Conservation (phyloP, 2,329 filamentous ascomycete species). For the Exophiala sideris region DNA sequence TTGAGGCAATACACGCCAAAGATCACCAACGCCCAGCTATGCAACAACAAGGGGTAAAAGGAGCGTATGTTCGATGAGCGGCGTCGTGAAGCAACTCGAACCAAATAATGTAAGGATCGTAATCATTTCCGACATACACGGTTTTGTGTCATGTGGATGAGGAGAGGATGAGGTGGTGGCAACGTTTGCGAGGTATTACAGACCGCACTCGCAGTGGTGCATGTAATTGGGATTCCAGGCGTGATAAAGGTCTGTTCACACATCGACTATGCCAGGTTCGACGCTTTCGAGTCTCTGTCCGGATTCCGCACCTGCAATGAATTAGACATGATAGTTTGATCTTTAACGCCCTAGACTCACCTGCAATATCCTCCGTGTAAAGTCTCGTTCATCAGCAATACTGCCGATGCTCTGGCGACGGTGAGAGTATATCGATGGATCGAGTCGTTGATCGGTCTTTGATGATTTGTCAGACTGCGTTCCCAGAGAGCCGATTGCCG, state of each 20-base stretch:
- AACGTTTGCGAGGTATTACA: not conserved
- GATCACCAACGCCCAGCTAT: slow-evolving; percentile 4
- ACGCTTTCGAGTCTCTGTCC: slow-evolving; percentile 23
- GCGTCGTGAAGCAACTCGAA: not conserved
- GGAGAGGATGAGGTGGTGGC: slow-evolving; percentile 1
- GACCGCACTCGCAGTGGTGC: not conserved
- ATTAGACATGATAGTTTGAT: not conserved
- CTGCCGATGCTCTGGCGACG: slow-evolving; percentile 88
- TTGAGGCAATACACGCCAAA: not conserved
- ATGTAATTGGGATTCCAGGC: not conserved
- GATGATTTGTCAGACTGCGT: slow-evolving; percentile 62
- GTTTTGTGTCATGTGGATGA: not conserved
- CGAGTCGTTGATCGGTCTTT: slow-evolving; percentile 75
- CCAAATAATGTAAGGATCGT: slow-evolving; percentile 12
- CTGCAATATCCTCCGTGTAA: slow-evolving; percentile 92
- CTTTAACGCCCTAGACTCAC: slow-evolving; percentile 51
- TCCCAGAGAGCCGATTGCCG: slow-evolving; percentile 72
- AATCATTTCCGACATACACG: slow-evolving; percentile 19
- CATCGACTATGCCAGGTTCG: slow-evolving; percentile 14
- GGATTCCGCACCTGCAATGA: slow-evolving; percentile 24
- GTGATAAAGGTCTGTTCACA: not conserved
- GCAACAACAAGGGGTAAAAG: not conserved
- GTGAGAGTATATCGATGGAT: slow-evolving; percentile 76
- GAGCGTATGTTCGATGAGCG: slow-evolving; percentile 1
- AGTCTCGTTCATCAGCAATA: slow-evolving; percentile 96